Evolutionary conservation across 164 flowering plant species (phyloP), one percentile per base, ranked within the genome.

Genomic region (Hamamelis virginiana): DNA sequence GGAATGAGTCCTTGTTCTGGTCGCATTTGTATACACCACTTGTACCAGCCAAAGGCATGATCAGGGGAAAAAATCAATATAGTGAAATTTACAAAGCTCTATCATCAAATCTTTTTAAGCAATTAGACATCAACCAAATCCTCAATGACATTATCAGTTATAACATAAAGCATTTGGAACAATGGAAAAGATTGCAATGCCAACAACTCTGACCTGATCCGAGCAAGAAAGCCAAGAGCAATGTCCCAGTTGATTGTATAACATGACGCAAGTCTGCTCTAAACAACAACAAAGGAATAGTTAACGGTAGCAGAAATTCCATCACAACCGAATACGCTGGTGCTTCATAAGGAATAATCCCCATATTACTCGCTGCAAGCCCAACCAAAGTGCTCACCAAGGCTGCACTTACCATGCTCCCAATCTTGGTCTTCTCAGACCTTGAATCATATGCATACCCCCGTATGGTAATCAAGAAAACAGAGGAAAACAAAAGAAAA

Each of bases 381-480:
- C 89, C 93, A 51, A 89, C 79, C 70, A 93, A 75, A 52, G 83
- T 91, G 80, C 95, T 91, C 47, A 87, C 94, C 13, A 89, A 47
- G 1, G 98, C 89, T 13, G 89, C 95, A 73, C 92, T 91, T 70
- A 93, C 57, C 21, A 83, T 63, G n/a, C 86, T 81, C 55, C 98
- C 95, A 50, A 89, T 69, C 80, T 87, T 85, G 33, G 92, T 93
- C 80, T 79, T 89, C 88, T 91, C 96, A 25, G 95, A 89, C 96
- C 98, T 91, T 72, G 69, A 74, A 64, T 47, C 14, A 47, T 46
- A 59, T 65, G 25, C 13, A 53, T 45, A 41, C 25, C 65, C 48
- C 27, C 26, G 18, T 26, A 38, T 44, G 51, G 27, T 10, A 21
- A 44, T 52, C 52, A 46, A 44, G 66, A 44, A 12, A 46, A 44